phyloP scores from a whole-genome alignment of 2,329 filamentous ascomycete genomes.

The Domatiomyces globalis region DNA sequence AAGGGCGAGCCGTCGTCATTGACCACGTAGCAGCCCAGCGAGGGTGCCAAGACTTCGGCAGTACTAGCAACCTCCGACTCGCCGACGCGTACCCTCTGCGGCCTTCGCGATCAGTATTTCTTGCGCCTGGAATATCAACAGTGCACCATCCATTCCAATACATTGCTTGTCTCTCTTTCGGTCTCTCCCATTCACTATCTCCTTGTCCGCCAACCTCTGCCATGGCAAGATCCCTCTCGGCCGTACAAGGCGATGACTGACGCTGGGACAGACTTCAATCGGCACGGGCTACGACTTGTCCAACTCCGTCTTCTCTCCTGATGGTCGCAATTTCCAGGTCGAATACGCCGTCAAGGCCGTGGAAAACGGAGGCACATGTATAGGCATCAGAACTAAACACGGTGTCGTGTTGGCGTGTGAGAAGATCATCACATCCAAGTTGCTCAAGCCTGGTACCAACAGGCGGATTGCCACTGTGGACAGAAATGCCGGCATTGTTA shows the following conservation, averaged over 20 bases:
- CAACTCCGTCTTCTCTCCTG: conserved; percentile 98
- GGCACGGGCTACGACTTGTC: conserved; percentile 98
- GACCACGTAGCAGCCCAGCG: neutral
- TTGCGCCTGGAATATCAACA: neutral
- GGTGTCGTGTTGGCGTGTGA: conserved; percentile 91
- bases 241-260: neutral
- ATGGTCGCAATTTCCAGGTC: conserved; percentile 95
- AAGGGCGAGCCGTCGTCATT: neutral
- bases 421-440: conserved; percentile 90
- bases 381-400: conserved; percentile 94
- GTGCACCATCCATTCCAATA: neutral
- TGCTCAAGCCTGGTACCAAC: conserved; percentile 88
- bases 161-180: neutral
- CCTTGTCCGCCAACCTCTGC: neutral
- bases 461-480: conserved; percentile 94
- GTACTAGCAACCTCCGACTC: neutral
- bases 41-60: neutral
- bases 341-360: conserved; percentile 98
- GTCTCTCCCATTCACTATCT: neutral
- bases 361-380: conserved; percentile 89
- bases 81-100: neutral
- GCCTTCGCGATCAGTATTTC: neutral
- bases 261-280: conserved; percentile 70
- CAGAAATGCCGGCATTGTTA: conserved; percentile 80
- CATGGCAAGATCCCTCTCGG: neutral